These are phyloP conservation scores for Euphorbia lathyris DNA, from an alignment of 345 rosid species.

Conservation along the genomic window DNA sequence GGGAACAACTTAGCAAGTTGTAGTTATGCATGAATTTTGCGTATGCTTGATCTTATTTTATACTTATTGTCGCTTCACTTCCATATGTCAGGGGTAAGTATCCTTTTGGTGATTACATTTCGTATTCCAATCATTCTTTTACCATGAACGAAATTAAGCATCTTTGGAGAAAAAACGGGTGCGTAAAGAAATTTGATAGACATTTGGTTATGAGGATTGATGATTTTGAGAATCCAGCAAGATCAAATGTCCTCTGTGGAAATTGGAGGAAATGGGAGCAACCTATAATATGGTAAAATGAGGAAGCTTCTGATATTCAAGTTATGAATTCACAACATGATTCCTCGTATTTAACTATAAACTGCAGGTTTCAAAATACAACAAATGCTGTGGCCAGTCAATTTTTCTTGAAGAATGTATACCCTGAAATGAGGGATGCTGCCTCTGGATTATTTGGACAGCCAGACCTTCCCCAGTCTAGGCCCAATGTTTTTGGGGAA, in stretches of 20 bases:
- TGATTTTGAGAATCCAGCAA: conserved; percentile 86
- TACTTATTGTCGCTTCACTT: conserved; percentile 9
- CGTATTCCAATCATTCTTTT: conserved; percentile 67
- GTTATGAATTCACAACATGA: neutral
- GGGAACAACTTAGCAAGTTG: neutral
- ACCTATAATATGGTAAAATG: conserved; percentile 79
- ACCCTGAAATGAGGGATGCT: conserved; percentile 71
- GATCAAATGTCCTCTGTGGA: conserved; percentile 75
- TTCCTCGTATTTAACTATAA: conserved; percentile 12
- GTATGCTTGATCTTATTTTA: neutral
- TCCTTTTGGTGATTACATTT: conserved; percentile 89
- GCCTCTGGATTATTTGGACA: conserved; percentile 71
- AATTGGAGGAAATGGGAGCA: conserved; percentile 89
- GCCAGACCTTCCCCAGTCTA: conserved; percentile 46
- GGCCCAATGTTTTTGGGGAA: conserved; percentile 91
- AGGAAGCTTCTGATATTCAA: conserved; percentile 3
- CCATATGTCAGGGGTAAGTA: conserved; percentile 63
- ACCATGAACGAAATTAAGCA: conserved; percentile 83
- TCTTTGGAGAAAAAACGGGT: conserved; percentile 80
- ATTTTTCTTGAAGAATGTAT: conserved; percentile 84
- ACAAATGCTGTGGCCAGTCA: conserved; percentile 95
- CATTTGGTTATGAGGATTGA: conserved; percentile 81
- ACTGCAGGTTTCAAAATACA: conserved; percentile 84
- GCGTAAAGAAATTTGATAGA: conserved; percentile 53
- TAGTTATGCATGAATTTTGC: neutral